phyloP scores from a whole-genome alignment of 2,329 filamentous ascomycete species.

The Xylariaceae sp. region DNA sequence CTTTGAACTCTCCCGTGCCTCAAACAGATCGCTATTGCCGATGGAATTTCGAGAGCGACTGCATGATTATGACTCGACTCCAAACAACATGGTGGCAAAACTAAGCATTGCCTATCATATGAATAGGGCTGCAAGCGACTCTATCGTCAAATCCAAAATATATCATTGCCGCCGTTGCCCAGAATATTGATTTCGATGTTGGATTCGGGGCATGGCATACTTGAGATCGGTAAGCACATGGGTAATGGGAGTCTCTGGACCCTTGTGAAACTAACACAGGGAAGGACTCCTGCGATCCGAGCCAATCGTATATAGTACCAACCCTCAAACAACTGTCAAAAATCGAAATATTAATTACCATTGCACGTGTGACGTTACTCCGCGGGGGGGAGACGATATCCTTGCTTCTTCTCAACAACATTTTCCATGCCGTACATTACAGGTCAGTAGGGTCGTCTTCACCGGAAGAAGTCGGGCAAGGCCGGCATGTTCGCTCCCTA shows the following conservation, averaged over 20 bases:
- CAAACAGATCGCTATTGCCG: neutral
- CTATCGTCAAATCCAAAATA: neutral
- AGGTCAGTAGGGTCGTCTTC: neutral
- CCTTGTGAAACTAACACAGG: neutral
- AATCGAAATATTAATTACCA: neutral
- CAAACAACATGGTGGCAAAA: neutral
- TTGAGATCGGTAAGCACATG: neutral
- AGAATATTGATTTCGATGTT: neutral
- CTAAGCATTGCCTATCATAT: neutral
- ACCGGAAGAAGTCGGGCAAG: neutral
- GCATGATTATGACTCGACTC: neutral
- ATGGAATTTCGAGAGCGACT: neutral
- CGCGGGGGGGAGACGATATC: neutral
- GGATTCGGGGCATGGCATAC: neutral
- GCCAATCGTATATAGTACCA: neutral
- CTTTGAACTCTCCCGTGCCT: neutral
- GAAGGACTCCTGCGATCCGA: neutral
- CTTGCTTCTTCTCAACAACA: neutral
- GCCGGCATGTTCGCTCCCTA: neutral
- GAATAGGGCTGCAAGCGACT: neutral
- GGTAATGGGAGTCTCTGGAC: neutral
- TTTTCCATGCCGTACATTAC: neutral
- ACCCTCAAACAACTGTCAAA: neutral
- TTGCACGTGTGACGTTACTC: slow-evolving; percentile 6
- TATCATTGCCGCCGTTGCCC: slow-evolving; percentile 5